Evolutionary conservation across 169 alveolate genomes (phyloP).

Genomic region (Plasmodium gonderi): DNA sequence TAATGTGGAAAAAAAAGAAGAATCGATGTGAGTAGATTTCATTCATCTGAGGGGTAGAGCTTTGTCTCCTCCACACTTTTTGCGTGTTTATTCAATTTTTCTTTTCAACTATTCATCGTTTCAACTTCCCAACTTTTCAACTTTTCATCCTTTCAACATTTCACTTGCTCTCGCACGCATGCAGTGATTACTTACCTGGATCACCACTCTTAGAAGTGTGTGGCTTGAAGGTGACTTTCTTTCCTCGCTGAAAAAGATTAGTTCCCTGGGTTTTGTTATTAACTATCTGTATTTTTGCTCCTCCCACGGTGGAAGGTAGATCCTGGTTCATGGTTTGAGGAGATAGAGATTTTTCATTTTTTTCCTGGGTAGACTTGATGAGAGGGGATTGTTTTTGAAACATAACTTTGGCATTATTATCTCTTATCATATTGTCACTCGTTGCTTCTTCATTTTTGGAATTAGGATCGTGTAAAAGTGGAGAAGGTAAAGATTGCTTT

Average conservation of each 20-base stretch:
- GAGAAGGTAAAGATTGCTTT: neutral
- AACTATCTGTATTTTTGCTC: too few species aligned
- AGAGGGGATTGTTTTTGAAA: neutral
- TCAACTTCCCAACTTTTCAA: too few species aligned
- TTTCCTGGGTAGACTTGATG: neutral
- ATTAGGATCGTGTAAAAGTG: neutral
- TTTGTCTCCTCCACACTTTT: too few species aligned
- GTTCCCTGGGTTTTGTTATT: neutral
- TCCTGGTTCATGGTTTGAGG: too few species aligned
- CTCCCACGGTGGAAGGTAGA: too few species aligned
- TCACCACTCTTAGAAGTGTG: constrained; percentile 14
- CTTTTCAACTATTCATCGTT: too few species aligned
- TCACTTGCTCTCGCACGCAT: neutral
- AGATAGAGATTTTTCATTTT: neutral
- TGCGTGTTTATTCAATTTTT: too few species aligned
- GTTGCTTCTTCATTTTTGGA: neutral
- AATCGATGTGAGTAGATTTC: neutral
- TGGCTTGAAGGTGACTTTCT: constrained; percentile 44
- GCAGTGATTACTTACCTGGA: neutral
- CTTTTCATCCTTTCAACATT: too few species aligned
- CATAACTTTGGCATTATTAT: neutral
- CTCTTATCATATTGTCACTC: neutral
- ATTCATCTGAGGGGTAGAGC: too few species aligned
- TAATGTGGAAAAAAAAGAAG: neutral
- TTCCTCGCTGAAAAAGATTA: neutral